Conservation (phyloP, 2,329 filamentous ascomycete species). For the Orbilia blumenaviensis region DNA sequence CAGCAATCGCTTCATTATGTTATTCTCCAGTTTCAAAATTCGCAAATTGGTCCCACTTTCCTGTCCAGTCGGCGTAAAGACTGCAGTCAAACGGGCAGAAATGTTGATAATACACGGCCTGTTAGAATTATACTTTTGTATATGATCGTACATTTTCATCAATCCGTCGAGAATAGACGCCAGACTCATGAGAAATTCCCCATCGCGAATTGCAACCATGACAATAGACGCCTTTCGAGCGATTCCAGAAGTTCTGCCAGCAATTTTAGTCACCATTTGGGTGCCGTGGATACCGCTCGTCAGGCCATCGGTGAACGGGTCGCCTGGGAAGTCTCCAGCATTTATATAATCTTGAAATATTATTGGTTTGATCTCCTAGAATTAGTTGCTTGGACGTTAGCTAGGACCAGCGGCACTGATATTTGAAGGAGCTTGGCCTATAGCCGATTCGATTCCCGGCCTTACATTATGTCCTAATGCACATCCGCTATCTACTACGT, state of each 20-base stretch:
- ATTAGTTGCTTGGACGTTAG: too few species aligned
- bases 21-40: too few species aligned
- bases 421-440: too few species aligned
- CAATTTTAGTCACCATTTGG: neutral
- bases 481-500: slow-evolving; percentile 1
- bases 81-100: too few species aligned
- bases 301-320: neutral
- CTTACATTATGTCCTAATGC: slow-evolving; percentile 5
- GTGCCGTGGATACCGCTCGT: neutral
- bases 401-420: too few species aligned
- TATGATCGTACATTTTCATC: slow-evolving; percentile 28
- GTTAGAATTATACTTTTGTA: neutral
- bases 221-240: neutral
- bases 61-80: too few species aligned
- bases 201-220: too few species aligned
- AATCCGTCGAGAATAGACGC: too few species aligned
- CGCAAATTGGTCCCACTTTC: too few species aligned
- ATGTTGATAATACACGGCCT: slow-evolving; percentile 22
- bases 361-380: slow-evolving; percentile 9
- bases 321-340: neutral
- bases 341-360: neutral
- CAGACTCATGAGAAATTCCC: too few species aligned
- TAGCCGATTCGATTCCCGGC: too few species aligned
- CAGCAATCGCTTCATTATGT: too few species aligned
- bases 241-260: neutral